phyloP scores from a whole-genome alignment of 2,329 filamentous ascomycete species.

The Epichloe elymi region DNA sequence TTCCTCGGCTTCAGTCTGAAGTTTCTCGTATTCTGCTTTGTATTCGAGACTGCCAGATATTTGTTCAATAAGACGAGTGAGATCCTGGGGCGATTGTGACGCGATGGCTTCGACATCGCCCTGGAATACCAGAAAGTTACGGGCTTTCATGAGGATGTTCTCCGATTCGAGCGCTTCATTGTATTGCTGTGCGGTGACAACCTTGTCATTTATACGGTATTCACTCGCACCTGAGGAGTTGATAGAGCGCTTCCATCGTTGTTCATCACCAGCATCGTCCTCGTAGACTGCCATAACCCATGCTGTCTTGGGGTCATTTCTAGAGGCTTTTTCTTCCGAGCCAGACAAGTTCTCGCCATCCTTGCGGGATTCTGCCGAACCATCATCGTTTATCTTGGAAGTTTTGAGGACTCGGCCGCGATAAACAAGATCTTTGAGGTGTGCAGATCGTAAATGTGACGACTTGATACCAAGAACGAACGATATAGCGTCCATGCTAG shows the following conservation, averaged over 20 bases:
- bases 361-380: constrained; percentile 54
- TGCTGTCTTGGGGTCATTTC: constrained; percentile 77
- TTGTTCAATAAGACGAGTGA: constrained; percentile 90
- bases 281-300: constrained; percentile 99
- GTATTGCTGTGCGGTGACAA: constrained; percentile 82
- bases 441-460: constrained; percentile 87
- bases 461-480: constrained; percentile 98
- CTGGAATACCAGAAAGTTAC: constrained; percentile 97
- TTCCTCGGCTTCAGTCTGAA: constrained; percentile 78
- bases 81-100: constrained; percentile 83
- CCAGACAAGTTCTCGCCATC: constrained; percentile 48
- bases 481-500: constrained; percentile 95
- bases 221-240: constrained; percentile 81
- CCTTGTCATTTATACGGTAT: constrained; percentile 89
- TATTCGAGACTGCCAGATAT: constrained; percentile 93
- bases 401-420: constrained; percentile 86
- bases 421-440: constrained; percentile 90
- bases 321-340: constrained; percentile 51
- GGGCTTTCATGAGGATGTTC: constrained; percentile 94
- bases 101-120: constrained; percentile 96
- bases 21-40: constrained; percentile 81
- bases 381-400: constrained; percentile 84
- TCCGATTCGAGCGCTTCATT: constrained; percentile 85
- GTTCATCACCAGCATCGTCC: constrained; percentile 88
- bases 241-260: constrained; percentile 91